A percentile compares a stretch with the other conserved stretches of the same genome.
Evolutionary conservation across 495 filamentous ascomycete species (phyloP).

Genomic region (Amniculicola lignicola): DNA sequence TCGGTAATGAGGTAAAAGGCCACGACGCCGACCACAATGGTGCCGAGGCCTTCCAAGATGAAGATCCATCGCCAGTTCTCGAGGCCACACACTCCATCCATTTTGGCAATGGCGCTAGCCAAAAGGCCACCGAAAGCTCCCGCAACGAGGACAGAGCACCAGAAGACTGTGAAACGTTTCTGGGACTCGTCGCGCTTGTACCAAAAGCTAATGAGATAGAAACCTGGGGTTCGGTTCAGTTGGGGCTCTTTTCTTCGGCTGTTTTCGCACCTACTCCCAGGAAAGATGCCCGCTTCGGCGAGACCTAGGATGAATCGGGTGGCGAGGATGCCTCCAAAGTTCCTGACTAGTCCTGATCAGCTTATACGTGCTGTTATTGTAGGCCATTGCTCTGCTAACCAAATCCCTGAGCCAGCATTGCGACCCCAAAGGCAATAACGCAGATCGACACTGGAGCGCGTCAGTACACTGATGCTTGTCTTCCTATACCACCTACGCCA

Average conservation of each 20-base stretch:
- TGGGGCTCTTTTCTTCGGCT: neutral
- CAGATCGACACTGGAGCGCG: constrained; percentile 10
- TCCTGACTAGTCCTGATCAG: constrained; percentile 15
- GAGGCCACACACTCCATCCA: constrained; percentile 17
- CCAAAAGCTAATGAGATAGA: constrained; percentile 38
- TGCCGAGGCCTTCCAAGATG: constrained; percentile 26
- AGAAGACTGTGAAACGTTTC: constrained; percentile 39
- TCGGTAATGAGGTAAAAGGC: constrained; percentile 38
- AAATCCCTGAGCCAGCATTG: constrained; percentile 37
- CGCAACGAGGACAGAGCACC: constrained; percentile 30
- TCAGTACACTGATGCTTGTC: neutral
- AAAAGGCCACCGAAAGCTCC: constrained; percentile 40
- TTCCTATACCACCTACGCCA: neutral
- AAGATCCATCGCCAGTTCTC: constrained; percentile 31
- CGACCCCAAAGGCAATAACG: constrained; percentile 40
- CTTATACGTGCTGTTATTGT: neutral
- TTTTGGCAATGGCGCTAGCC: constrained; percentile 36
- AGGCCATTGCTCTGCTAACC: constrained; percentile 2
- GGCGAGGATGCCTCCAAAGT: constrained; percentile 9
- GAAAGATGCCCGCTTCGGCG: constrained; percentile 38
- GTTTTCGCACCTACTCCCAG: constrained; percentile 23
- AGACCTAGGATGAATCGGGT: constrained; percentile 29
- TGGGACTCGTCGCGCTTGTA: constrained; percentile 38
- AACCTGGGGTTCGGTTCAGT: constrained; percentile 8
- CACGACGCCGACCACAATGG: constrained; percentile 32